Percentiles rank a stretch among this genome's conserved stretches.
Evolutionary conservation across 2,329 filamentous ascomycete genomes (phyloP).

Genomic region (Ascochyta koolunga): DNA sequence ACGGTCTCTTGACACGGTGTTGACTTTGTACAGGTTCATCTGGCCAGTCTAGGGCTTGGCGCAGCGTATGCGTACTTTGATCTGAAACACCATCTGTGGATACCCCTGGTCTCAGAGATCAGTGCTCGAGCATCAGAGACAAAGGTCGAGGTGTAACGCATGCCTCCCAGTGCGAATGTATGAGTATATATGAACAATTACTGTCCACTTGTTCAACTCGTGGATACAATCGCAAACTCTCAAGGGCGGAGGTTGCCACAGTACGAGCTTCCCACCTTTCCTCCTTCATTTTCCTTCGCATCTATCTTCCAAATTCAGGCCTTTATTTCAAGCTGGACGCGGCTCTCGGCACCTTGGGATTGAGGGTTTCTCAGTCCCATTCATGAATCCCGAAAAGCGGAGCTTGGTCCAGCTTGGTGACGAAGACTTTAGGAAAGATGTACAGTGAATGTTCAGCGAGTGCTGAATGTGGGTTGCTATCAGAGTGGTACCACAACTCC

Average conservation of each 20-base stretch:
- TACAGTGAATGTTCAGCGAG: too few species aligned
- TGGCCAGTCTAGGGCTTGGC: conserved; percentile 13
- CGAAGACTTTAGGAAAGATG: conserved; percentile 7
- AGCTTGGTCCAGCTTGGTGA: not conserved
- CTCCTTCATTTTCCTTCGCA: not conserved
- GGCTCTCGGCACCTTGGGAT: conserved; percentile 4
- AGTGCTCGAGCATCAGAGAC: not conserved
- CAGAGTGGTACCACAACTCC: too few species aligned
- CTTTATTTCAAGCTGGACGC: not conserved
- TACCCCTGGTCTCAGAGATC: conserved; percentile 15
- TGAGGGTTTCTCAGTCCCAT: not conserved
- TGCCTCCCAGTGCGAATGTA: not conserved
- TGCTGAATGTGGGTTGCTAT: too few species aligned
- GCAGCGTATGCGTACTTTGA: conserved; percentile 23
- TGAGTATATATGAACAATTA: not conserved
- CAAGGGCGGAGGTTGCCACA: not conserved
- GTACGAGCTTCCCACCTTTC: not conserved
- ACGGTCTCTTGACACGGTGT: not conserved
- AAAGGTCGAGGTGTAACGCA: not conserved
- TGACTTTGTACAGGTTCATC: conserved; percentile 15
- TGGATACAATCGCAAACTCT: not conserved
- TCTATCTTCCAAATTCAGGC: too few species aligned
- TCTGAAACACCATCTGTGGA: conserved; percentile 20
- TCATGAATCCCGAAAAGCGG: conserved; percentile 1
- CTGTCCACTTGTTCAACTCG: not conserved